Evolutionary conservation across 192 early-diverging fungal species (phyloP).

Genomic region (Coemansia sp.): DNA sequence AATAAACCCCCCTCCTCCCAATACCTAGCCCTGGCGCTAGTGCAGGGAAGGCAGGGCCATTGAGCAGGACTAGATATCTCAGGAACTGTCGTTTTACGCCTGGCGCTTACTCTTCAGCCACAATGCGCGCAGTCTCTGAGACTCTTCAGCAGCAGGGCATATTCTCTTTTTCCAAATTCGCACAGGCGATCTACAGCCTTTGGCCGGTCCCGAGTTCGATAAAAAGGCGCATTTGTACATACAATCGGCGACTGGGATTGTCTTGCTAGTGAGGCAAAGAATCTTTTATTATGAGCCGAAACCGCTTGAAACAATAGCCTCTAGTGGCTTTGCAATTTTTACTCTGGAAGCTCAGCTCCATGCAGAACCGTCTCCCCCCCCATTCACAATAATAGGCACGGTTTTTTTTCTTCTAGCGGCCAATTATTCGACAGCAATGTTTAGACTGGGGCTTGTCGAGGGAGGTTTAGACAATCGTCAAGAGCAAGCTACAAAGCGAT

Average conservation of each 20-base stretch:
- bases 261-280: neutral
- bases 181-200: neutral
- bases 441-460: neutral
- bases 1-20: no score
- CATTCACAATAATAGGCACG: neutral
- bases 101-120: no score
- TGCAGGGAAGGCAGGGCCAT: no score
- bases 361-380: neutral
- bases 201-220: neutral
- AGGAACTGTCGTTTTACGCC: no score
- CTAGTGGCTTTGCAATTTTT: neutral
- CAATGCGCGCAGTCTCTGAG: no score
- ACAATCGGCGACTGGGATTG: neutral
- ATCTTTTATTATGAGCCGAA: neutral
- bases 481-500: neutral
- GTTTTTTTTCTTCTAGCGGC: neutral
- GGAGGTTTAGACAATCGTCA: neutral
- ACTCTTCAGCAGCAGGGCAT: neutral
- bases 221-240: neutral
- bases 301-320: neutral
- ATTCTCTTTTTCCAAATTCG: neutral
- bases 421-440: no score
- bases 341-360: neutral
- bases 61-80: no score
- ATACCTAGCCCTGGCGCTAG: no score